These are phyloP conservation scores for Pleurotus tuoliensis DNA, from an alignment of 768 basidiomycete genomes.

Conservation along the genomic window DNA sequence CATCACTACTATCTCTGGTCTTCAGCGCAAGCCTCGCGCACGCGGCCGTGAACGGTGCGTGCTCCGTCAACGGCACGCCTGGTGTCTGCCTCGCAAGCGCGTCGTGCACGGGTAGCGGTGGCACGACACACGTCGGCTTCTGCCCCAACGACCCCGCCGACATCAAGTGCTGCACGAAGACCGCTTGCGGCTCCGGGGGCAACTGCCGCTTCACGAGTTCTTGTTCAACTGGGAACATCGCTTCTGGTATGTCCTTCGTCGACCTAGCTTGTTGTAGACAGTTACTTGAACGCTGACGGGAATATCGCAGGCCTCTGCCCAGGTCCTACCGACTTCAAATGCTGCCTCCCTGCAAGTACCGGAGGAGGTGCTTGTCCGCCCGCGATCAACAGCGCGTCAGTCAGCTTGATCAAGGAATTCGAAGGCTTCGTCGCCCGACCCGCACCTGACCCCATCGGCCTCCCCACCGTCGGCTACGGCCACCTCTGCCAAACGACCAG, in stretches of 20 bases:
- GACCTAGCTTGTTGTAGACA: neutral
- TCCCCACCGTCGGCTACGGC: constrained; percentile 33
- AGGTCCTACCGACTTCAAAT: constrained; percentile 22
- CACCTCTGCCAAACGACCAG: constrained; percentile 26
- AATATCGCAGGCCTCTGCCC: constrained; percentile 21
- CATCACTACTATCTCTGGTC: neutral
- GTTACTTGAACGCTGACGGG: neutral
- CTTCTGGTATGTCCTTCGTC: constrained; percentile 14
- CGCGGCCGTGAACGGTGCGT: constrained; percentile 11
- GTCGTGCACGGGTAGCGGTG: constrained; percentile 4
- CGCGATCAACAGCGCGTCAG: constrained; percentile 24
- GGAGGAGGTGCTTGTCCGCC: constrained; percentile 12
- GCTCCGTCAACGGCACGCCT: constrained; percentile 1
- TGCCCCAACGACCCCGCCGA: constrained; percentile 10
- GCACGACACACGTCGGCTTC: constrained; percentile 4
- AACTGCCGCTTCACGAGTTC: constrained; percentile 9
- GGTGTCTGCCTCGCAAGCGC: constrained; percentile 11
- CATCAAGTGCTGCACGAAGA: constrained; percentile 13
- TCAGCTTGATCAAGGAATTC: constrained; percentile 25
- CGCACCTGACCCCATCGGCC: constrained; percentile 30
- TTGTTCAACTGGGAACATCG: constrained; percentile 11
- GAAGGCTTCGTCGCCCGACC: constrained; percentile 33
- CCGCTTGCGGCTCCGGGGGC: constrained; percentile 6
- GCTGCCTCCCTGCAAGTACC: constrained; percentile 17
- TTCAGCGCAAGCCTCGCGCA: neutral